These are phyloP conservation scores for Geranium brycei DNA, from an alignment of 345 rosid species.

Conservation along the genomic window DNA sequence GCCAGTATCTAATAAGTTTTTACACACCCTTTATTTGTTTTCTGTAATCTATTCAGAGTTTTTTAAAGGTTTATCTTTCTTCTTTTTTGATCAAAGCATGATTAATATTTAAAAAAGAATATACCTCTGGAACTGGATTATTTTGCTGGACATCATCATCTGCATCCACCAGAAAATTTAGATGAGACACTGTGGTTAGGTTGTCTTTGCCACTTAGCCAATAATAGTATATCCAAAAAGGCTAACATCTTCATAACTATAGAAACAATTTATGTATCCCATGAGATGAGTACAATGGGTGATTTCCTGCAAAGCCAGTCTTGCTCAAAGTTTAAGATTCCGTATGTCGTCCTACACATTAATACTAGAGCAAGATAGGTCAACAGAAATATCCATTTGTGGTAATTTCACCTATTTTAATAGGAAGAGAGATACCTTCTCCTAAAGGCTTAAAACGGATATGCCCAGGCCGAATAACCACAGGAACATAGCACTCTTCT, in stretches of 20 bases:
- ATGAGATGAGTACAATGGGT: neutral
- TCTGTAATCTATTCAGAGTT: too few species aligned
- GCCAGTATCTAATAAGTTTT: too few species aligned
- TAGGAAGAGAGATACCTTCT: conserved; percentile 28
- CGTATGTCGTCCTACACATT: too few species aligned
- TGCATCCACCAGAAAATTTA: conserved; percentile 32
- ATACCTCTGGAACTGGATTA: conserved; percentile 44
- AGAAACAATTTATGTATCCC: neutral
- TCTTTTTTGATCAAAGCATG: too few species aligned
- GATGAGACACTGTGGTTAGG: conserved; percentile 7
- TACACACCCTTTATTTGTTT: too few species aligned
- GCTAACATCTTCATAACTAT: neutral
- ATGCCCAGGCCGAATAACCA: conserved; percentile 84
- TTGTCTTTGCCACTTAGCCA: neutral
- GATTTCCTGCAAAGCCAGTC: neutral
- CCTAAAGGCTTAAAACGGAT: conserved; percentile 65
- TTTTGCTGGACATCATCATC: conserved; percentile 25
- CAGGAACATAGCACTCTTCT: conserved; percentile 47
- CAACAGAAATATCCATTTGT: neutral
- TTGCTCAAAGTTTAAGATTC: too few species aligned
- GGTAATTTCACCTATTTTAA: neutral
- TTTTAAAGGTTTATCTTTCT: too few species aligned
- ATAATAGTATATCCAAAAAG: neutral
- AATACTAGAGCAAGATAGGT: neutral
- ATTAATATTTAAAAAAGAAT: neutral